phyloP scores from a whole-genome alignment of 805 yeast species.

The Suhomyces xylopsoci region DNA sequence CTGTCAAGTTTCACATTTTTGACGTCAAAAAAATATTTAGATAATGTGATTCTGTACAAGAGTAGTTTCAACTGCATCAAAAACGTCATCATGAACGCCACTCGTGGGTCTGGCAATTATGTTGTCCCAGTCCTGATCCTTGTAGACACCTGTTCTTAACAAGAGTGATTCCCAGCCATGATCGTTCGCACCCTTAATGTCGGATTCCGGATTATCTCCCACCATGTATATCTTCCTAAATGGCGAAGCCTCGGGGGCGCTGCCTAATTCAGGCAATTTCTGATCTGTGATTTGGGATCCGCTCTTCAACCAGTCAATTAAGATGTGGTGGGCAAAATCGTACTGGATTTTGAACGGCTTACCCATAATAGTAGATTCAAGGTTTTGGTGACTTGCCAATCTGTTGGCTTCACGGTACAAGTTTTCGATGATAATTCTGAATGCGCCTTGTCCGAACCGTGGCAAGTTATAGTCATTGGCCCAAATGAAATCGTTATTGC shows the following conservation, averaged over 20 bases:
- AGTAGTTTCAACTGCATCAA: constrained; percentile 38
- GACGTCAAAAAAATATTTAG: background rate
- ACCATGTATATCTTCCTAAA: constrained; percentile 80
- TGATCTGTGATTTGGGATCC: constrained; percentile 18
- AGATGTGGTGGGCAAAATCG: constrained; percentile 74
- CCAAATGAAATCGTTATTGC: constrained; percentile 84
- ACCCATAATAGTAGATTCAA: constrained; percentile 58
- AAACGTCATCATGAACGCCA: constrained; percentile 50
- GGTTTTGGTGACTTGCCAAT: constrained; percentile 27
- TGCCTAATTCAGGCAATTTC: constrained; percentile 44
- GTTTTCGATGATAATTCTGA: constrained; percentile 59
- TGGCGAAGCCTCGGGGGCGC: constrained; percentile 29
- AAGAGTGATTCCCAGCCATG: constrained; percentile 88
- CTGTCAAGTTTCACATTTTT: background rate
- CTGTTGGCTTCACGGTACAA: constrained; percentile 54
- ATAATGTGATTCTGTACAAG: constrained; percentile 8
- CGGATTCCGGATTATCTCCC: constrained; percentile 95
- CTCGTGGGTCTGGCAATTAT: constrained; percentile 43
- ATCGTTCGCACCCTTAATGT: constrained; percentile 82
- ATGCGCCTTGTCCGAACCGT: constrained; percentile 90
- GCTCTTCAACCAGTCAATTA: constrained; percentile 49
- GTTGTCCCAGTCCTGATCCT: constrained; percentile 49
- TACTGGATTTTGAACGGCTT: constrained; percentile 80
- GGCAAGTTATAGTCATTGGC: constrained; percentile 77
- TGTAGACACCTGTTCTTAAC: constrained; percentile 85